Evolutionary conservation across 139 green algal genomes (phyloP).

Genomic region (Coccomyxa sp.): DNA sequence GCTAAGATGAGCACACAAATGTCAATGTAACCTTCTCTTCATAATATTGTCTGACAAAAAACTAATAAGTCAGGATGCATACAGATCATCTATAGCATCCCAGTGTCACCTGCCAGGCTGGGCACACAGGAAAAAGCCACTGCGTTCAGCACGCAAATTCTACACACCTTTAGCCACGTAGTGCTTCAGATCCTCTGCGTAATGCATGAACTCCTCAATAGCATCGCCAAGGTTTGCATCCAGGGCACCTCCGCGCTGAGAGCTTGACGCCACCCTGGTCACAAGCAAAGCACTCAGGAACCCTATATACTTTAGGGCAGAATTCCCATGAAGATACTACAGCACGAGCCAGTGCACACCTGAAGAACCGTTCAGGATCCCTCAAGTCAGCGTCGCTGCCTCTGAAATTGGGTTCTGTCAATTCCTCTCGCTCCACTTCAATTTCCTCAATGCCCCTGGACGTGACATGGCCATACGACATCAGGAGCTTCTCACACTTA

Average conservation of each 20-base stretch:
- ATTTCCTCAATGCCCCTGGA: background rate
- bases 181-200: background rate
- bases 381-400: background rate
- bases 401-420: background rate
- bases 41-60: no score
- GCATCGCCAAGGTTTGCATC: background rate
- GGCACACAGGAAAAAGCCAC: no score
- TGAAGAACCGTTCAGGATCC: background rate
- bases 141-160: no score
- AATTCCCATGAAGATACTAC: no score
- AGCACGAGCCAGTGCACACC: background rate
- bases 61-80: no score
- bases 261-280: background rate
- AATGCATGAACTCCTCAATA: background rate
- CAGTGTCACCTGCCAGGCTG: no score
- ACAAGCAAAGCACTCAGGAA: background rate
- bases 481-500: background rate
- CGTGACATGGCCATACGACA: background rate
- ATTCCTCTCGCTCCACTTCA: background rate
- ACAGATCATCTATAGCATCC: no score
- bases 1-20: no score
- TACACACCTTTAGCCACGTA: background rate
- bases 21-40: no score
- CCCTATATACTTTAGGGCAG: background rate
- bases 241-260: background rate